Base-by-base conservation (phyloP, 1,139 yeast species). In the Kurtzmaniella quercitrusa region DNA sequence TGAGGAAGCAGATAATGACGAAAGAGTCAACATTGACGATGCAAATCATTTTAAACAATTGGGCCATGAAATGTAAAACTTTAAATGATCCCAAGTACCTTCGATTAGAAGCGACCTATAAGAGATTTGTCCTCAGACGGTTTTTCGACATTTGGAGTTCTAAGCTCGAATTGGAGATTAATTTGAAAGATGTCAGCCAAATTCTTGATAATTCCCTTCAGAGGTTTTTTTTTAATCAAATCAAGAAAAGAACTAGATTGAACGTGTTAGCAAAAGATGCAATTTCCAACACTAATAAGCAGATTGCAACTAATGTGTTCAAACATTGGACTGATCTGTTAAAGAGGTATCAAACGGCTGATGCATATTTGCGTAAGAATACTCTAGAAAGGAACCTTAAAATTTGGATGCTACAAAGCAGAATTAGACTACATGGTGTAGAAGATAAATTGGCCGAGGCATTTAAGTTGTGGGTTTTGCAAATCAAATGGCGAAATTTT, bases 381-480 rank as follows among this genome's bases (percentile, higher is more conserved):
- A 36, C 43, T 16, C 41, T 57, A 10, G 46, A 25, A 3, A 33
- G 34, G 1, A 33, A 41, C 9, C 49, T 59, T 19, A 19, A 36
- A 2, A 37, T 42, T n/a, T 62, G 66, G 67, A 46, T 44, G 18
- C 44, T 45, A 1, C 24, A 41, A 39, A 21, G 41, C 36, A 11
- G 21, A 12, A 27, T 7, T n/a, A 27, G 31, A 27, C 4, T 27
- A 3, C 31, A 27, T n/a, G 14, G 31, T 7, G 31, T 27, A 7
- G 31, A 27, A 10, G 31, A 4, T 4, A 15, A 16, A 31, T 9
- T 31, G 36, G 36, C 18, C 3, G 36, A 31, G 18, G 14, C 16
- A 11, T 31, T 31, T 15, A 31, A 31, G 17, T 16, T 19, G 12
- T 36, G 38, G 44, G 39, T n/a, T n/a, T 11, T 27, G 31, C 14